phyloP scores from a whole-genome alignment of 176 grass and related monocot genomes.

The Stipa capillata region DNA sequence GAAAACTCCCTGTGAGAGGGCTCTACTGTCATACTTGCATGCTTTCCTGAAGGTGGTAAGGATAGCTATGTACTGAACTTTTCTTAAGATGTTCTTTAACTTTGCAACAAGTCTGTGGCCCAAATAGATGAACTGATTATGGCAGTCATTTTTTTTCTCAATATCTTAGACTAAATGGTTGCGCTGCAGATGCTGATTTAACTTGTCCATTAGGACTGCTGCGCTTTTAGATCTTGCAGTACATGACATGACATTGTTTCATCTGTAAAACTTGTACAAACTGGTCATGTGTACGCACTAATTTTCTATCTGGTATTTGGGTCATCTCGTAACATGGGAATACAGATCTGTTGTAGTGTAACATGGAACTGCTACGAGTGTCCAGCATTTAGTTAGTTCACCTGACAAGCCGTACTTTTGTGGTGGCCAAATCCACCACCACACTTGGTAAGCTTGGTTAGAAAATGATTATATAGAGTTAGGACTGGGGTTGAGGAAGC shows the following conservation, averaged over 20 bases:
- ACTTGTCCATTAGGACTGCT: neutral
- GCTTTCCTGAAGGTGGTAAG: slow-evolving; percentile 36
- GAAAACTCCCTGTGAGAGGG: slow-evolving; percentile 25
- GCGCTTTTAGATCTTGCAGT: neutral
- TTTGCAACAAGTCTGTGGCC: neutral
- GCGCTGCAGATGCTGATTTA: neutral
- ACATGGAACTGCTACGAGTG: neutral
- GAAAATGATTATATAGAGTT: neutral
- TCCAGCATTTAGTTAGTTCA: neutral
- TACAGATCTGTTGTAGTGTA: neutral
- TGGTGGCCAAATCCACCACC: neutral
- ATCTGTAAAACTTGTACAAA: neutral
- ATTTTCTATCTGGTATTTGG: neutral
- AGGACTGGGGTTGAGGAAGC: neutral
- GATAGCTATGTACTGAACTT: slow-evolving; percentile 13
- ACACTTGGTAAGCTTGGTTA: neutral
- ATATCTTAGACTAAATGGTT: neutral
- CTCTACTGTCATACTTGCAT: slow-evolving; percentile 24
- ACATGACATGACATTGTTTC: neutral
- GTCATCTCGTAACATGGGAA: neutral
- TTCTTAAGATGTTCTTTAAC: slow-evolving; percentile 17
- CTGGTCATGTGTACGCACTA: neutral
- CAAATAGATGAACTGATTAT: neutral
- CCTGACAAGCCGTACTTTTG: neutral
- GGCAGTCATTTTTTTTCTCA: neutral